These are phyloP conservation scores for Aspergillus amoenus DNA, from an alignment of 2,329 filamentous ascomycete species.

Conservation along the genomic window DNA sequence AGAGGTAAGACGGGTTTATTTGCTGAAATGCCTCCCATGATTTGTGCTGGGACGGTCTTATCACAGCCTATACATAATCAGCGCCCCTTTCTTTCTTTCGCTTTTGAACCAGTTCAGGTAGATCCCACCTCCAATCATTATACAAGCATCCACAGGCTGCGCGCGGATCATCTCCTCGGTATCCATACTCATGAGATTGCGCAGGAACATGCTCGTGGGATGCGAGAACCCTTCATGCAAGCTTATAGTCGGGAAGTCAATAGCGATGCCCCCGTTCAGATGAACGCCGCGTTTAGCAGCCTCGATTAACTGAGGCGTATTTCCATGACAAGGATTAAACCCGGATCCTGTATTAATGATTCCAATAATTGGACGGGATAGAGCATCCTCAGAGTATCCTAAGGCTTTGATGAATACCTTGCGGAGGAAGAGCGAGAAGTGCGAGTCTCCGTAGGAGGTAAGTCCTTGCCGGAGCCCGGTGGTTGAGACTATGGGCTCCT, in stretches of 20 bases:
- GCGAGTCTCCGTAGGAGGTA: constrained; percentile 69
- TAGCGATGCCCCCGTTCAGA: constrained; percentile 12
- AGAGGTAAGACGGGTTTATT: no score
- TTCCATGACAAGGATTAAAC: no score
- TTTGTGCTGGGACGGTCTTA: no score
- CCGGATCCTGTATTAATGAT: no score
- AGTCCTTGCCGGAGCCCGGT: constrained; percentile 53
- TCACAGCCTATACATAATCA: no score
- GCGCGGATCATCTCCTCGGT: constrained; percentile 75
- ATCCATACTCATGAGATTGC: constrained; percentile 77
- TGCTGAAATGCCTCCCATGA: no score
- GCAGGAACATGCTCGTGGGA: constrained; percentile 72
- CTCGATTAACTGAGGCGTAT: no score
- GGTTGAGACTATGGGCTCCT: no score
- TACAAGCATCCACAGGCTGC: constrained; percentile 67
- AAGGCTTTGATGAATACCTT: constrained; percentile 77
- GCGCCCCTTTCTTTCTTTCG: no score
- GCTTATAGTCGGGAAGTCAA: constrained; percentile 74
- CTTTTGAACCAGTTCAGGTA: no score
- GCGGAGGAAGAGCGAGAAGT: constrained; percentile 72
- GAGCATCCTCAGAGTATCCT: constrained; percentile 69
- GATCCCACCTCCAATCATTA: constrained; percentile 62
- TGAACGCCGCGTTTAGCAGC: no score
- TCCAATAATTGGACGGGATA: constrained; percentile 50
- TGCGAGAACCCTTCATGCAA: constrained; percentile 67